phyloP scores from a whole-genome alignment of 2,329 filamentous ascomycete genomes.

The Didymella segeticola region DNA sequence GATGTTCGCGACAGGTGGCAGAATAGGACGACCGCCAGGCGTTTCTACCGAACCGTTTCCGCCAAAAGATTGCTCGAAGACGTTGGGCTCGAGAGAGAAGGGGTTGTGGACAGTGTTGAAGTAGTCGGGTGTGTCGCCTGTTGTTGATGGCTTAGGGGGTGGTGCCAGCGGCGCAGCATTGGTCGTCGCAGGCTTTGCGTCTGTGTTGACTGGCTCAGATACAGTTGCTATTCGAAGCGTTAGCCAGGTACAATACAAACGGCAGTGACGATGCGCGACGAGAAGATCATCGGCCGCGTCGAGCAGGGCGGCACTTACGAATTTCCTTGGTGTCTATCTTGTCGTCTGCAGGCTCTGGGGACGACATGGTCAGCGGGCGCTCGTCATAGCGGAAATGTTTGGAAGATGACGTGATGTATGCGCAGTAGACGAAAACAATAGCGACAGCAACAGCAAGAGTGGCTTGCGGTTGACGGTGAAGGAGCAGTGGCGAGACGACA shows the following conservation, averaged over 20 bases:
- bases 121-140: constrained; percentile 57
- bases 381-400: constrained; percentile 13
- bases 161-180: constrained; percentile 59
- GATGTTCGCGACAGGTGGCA: constrained; percentile 88
- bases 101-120: constrained; percentile 59
- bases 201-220: constrained; percentile 29
- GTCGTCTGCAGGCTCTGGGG: constrained; percentile 35
- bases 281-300: constrained; percentile 2
- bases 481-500: constrained; percentile 5
- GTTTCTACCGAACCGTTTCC: constrained; percentile 66
- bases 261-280: constrained; percentile 9
- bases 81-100: constrained; percentile 86
- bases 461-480: neutral
- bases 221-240: constrained; percentile 26
- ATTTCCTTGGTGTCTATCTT: constrained; percentile 20
- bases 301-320: constrained; percentile 8
- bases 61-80: constrained; percentile 91
- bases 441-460: too few species aligned
- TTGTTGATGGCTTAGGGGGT: constrained; percentile 55
- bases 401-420: constrained; percentile 22
- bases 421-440: constrained; percentile 14
- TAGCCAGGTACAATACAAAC: constrained; percentile 22
- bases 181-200: constrained; percentile 48
- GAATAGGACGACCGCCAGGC: constrained; percentile 73
- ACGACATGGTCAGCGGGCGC: constrained; percentile 29